Base-by-base conservation (phyloP, 2,329 filamentous ascomycete species). In the Fusarium domesticum region DNA sequence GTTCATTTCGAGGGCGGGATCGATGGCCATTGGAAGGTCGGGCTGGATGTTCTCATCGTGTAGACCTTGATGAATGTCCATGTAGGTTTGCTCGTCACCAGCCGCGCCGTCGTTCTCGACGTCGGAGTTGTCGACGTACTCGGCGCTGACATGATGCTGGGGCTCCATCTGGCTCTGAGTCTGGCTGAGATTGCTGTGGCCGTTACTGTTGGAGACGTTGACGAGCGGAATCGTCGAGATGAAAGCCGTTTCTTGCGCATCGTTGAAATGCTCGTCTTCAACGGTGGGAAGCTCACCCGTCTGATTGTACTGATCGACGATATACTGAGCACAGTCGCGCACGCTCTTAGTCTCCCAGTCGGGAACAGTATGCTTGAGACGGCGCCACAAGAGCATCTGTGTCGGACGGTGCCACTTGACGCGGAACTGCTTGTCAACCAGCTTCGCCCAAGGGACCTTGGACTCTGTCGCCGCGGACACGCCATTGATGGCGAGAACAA, bases 371-470 rank as follows among this genome's bases (percentile, higher is more conserved):
- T 64, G 60, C 45, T 63, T 67, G 35, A 72, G 49, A 4, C 70
- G 66, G 37, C 60, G 60, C 70, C 70, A 73, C 5, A 70, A 51
- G 4, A 73, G 58, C 43, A 64, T 60, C 25, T 68, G 69, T 1
- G 64, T 68, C 10, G 54, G 47, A 5, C 65, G 64, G 35, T 64
- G 64, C 63, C 69, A 73, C 23, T 59, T 65, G n/a, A 54, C 57
- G 32, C 70, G 65, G 41, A 70, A 72, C 6, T 59, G 50, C 31
- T 69, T 66, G 42, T 73, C 64, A 6, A 70, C 66, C 18, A 80
- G 58, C 18, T 59, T 64, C 28, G 59, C 53, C 78, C 78, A 82
- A 0, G 70, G 70, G 32, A 81, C 77, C 36, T 72, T 73, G 7
- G 58, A 52, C 39, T 80, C 77, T 1, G 49, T 61, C 7, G 59